Evolutionary conservation across 768 basidiomycete genomes (phyloP).

Genomic region (Amanita pallidorosea): DNA sequence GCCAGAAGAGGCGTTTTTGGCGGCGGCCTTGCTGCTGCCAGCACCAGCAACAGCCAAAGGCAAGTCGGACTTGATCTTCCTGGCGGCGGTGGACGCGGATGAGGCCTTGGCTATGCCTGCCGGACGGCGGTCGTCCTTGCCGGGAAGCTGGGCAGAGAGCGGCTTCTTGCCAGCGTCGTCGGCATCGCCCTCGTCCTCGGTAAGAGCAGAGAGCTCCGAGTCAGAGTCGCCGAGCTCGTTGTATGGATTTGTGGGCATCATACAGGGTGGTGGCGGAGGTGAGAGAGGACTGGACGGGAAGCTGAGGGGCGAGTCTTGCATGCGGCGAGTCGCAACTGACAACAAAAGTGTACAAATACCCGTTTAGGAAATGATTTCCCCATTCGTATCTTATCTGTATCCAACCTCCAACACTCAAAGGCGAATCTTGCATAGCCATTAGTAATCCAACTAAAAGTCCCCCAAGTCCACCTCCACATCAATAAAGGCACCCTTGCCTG

Average conservation of each 20-base stretch:
- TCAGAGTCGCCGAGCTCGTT: slow-evolving; percentile 31
- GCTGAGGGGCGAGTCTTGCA: slow-evolving; percentile 52
- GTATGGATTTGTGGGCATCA: neutral
- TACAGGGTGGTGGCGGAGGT: slow-evolving; percentile 11
- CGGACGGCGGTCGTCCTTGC: neutral
- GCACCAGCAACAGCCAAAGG: slow-evolving; percentile 8
- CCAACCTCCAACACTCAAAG: no score
- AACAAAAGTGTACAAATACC: neutral
- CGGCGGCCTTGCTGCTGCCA: slow-evolving; percentile 9
- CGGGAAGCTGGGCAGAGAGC: neutral
- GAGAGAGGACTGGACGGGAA: slow-evolving; percentile 55
- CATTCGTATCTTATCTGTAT: neutral
- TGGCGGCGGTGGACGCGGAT: neutral
- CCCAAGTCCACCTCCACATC: slow-evolving; percentile 7
- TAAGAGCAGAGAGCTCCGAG: slow-evolving; percentile 77
- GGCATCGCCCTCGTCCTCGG: slow-evolving; percentile 64
- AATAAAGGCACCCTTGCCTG: slow-evolving; percentile 29
- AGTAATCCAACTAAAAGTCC: slow-evolving; percentile 5
- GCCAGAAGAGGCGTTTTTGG: slow-evolving; percentile 9
- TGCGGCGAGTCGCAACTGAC: slow-evolving; percentile 9
- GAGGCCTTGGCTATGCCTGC: neutral
- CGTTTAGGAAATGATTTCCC: neutral
- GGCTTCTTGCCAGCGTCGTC: slow-evolving; percentile 13
- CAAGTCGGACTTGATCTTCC: neutral
- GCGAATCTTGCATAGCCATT: no score